phyloP scores from a whole-genome alignment of 2,329 filamentous ascomycete genomes.

The Rhytidhysteron rufulum region DNA sequence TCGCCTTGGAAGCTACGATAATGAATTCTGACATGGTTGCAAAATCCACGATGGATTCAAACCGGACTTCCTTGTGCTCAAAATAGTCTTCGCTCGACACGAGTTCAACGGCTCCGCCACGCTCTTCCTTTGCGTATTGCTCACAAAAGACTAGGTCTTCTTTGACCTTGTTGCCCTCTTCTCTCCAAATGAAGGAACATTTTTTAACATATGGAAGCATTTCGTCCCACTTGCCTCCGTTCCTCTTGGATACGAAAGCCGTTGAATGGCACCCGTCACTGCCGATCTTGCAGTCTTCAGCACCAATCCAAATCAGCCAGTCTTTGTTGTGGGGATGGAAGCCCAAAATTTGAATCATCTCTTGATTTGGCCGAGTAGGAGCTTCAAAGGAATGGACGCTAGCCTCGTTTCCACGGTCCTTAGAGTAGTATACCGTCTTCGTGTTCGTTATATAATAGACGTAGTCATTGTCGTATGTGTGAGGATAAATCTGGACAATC shows the following conservation, averaged over 20 bases:
- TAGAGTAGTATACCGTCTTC: slow-evolving; percentile 72
- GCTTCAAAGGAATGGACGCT: slow-evolving; percentile 71
- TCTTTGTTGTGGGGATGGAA: slow-evolving; percentile 86
- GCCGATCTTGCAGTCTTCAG: slow-evolving; percentile 59
- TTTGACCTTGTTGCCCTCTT: slow-evolving; percentile 52
- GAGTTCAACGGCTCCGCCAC: slow-evolving; percentile 62
- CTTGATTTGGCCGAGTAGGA: slow-evolving; percentile 56
- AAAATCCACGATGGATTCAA: slow-evolving; percentile 74
- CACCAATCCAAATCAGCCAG: slow-evolving; percentile 88
- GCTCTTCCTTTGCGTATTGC: slow-evolving; percentile 60
- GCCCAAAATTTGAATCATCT: slow-evolving; percentile 54
- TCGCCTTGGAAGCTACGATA: slow-evolving; percentile 69
- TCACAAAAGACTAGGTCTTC: slow-evolving; percentile 63
- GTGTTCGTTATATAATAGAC: slow-evolving; percentile 78
- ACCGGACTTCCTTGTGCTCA: slow-evolving; percentile 58
- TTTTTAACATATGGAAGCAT: slow-evolving; percentile 70
- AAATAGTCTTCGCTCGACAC: slow-evolving; percentile 79
- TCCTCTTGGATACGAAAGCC: slow-evolving; percentile 74
- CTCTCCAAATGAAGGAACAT: slow-evolving; percentile 80
- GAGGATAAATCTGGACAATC: slow-evolving; percentile 69
- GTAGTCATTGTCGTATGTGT: slow-evolving; percentile 76
- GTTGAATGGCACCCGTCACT: slow-evolving; percentile 63
- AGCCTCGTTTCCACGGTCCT: slow-evolving; percentile 63
- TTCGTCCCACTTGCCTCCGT: slow-evolving; percentile 72
- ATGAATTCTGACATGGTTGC: slow-evolving; percentile 97